Evolutionary conservation across 257 asterid species (phyloP), one percentile per base, ranked within the genome.

Genomic region (Nicotiana benthamiana): DNA sequence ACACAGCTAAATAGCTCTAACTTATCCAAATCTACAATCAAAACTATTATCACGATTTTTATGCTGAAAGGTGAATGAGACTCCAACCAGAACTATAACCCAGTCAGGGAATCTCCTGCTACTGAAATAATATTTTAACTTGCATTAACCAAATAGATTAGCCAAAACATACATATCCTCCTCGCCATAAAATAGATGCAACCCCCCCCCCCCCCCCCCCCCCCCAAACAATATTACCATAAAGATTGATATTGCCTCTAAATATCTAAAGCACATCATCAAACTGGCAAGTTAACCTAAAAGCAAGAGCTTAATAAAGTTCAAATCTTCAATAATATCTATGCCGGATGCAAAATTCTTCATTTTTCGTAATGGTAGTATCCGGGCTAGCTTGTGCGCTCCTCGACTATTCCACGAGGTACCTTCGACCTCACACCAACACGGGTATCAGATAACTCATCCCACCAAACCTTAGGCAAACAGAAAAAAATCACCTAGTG

Each of bases 11-110:
- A 32, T 54, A 76, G 56, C 57, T 82, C 63, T 36, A 9, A 76
- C 18, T 17, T 17, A 61, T 28, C 77, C 52, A 36, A 82, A 48
- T 66, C 36, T 22, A 24, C 36, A 70, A 40, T 64, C 22, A 57
- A 70, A 81, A 68, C 57, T 86, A 28, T 79, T 30, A 57, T 59
- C 17, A 62, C 51, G 40, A 64, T 63, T 61, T 70, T 56, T 76
- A 43, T 34, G 11, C 75, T 27, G 59, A 46, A 63, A 68, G 52
- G 28, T n/a, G 82, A 60, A 43, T 43, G 20, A 43, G 57, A 70
- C 57, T 43, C 20, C 77, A 40, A 20, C 43, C 77, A 70, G 32
- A 70, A 70, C 56, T 70, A 20, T 20, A 43, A 43, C 57, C 20
- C 10, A 68, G 57, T 34, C 34, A 40, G 9, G 57, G 28, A 24